Conservation (phyloP, 176 grass and related monocot genomes). For the Coix lacrymajobi region DNA sequence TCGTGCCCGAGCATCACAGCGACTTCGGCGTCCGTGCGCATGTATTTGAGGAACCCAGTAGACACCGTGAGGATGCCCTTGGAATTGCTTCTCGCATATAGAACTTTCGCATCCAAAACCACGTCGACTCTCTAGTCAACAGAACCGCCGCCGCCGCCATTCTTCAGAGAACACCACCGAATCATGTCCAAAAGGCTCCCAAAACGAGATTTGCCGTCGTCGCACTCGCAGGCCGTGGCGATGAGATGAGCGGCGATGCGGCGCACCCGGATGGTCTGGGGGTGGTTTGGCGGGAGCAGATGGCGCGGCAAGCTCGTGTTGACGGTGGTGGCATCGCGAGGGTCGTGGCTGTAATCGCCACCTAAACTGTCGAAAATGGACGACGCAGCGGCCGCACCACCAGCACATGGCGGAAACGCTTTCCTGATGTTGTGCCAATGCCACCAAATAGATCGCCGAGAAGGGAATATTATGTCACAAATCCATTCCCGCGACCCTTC, state of each 20-base stretch:
- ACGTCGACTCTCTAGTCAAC: background rate
- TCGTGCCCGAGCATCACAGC: background rate
- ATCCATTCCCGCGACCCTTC: too few species aligned
- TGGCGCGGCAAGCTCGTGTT: background rate
- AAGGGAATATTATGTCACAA: too few species aligned
- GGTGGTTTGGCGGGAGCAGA: background rate
- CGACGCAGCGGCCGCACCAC: background rate
- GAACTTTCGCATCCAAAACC: background rate
- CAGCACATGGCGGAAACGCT: background rate
- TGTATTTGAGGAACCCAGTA: background rate
- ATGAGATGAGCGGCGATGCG: background rate
- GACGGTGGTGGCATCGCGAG: background rate
- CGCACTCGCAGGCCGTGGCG: background rate
- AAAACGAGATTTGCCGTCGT: background rate
- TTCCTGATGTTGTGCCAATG: background rate
- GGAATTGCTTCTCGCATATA: background rate
- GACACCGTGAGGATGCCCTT: background rate
- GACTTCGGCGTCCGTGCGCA: background rate
- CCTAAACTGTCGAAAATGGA: too few species aligned
- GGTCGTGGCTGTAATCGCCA: too few species aligned
- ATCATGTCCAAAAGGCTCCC: background rate
- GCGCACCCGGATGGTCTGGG: background rate
- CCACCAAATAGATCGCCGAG: background rate
- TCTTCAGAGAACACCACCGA: background rate
- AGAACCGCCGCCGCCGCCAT: background rate